Percentiles rank a stretch among this genome's conserved stretches.
phyloP scores from a whole-genome alignment of 2,329 filamentous ascomycete genomes.

The Trichophaea hybrida region DNA sequence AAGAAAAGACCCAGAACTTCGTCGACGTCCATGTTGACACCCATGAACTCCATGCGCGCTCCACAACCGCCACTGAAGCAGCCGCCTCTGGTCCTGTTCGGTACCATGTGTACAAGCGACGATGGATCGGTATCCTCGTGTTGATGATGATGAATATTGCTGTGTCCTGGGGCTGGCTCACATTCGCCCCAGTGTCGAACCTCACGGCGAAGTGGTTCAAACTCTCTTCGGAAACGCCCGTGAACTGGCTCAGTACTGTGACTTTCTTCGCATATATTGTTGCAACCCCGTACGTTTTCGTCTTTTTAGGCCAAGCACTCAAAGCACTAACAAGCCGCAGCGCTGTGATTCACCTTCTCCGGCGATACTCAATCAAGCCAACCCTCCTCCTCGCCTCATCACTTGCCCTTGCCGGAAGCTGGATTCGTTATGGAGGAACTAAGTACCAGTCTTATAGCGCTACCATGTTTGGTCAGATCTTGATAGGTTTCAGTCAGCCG shows the following conservation, averaged over 20 bases:
- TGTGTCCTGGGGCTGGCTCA: constrained; percentile 63
- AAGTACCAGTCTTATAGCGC: constrained; percentile 48
- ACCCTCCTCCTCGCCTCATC: constrained; percentile 60
- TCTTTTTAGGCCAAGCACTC: background rate
- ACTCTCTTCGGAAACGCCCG: constrained; percentile 50
- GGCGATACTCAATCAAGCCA: constrained; percentile 58
- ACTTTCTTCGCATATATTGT: constrained; percentile 75
- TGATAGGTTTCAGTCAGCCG: constrained; percentile 78
- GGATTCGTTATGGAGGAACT: constrained; percentile 71
- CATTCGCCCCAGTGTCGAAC: constrained; percentile 20
- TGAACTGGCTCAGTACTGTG: constrained; percentile 86
- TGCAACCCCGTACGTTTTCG: constrained; percentile 45
- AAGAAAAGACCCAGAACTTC: no score
- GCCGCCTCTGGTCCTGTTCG: no score
- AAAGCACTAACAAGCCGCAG: constrained; percentile 1
- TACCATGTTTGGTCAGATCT: constrained; percentile 80
- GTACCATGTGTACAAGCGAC: constrained; percentile 59
- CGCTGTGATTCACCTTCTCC: constrained; percentile 59
- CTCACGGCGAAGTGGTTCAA: constrained; percentile 37
- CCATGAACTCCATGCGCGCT: no score
- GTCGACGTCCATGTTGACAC: no score
- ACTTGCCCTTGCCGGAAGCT: constrained; percentile 70
- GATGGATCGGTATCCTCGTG: constrained; percentile 78
- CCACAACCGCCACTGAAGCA: no score
- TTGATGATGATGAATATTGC: constrained; percentile 81